phyloP scores from a whole-genome alignment of 2,329 filamentous ascomycete genomes.

The Stachybotrys echinatus region DNA sequence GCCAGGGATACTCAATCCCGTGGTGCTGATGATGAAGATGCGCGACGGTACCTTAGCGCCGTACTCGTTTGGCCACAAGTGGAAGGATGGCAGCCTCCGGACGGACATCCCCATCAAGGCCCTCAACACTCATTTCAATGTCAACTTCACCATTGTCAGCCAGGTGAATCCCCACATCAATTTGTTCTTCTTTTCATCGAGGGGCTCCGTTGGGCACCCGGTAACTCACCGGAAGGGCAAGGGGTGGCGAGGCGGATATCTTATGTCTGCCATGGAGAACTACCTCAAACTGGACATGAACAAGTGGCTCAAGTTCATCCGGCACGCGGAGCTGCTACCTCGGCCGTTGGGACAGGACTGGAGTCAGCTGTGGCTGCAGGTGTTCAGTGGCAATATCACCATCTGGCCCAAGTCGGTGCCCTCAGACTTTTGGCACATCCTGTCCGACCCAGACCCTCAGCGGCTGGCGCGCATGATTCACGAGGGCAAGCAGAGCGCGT shows the following conservation, averaged over 20 bases:
- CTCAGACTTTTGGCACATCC: slow-evolving; percentile 79
- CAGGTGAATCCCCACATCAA: slow-evolving; percentile 97
- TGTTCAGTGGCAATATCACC: slow-evolving; percentile 90
- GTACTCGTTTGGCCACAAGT: slow-evolving; percentile 97
- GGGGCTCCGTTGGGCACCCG: slow-evolving; percentile 84
- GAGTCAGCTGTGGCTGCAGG: slow-evolving; percentile 93
- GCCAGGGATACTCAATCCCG: slow-evolving; percentile 90
- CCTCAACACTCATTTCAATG: slow-evolving; percentile 94
- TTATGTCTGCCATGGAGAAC: slow-evolving; percentile 87
- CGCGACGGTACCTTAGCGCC: slow-evolving; percentile 71
- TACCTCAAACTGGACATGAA: slow-evolving; percentile 94
- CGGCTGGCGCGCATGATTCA: slow-evolving; percentile 84
- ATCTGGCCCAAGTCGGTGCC: slow-evolving; percentile 83
- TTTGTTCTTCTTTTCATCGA: slow-evolving; percentile 95
- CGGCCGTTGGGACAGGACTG: slow-evolving; percentile 91
- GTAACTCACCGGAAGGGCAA: slow-evolving; percentile 91
- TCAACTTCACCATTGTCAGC: slow-evolving; percentile 88
- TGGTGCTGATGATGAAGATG: slow-evolving; percentile 88
- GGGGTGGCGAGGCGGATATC: slow-evolving; percentile 92
- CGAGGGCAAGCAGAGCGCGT: slow-evolving; percentile 81
- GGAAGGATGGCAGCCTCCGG: slow-evolving; percentile 92
- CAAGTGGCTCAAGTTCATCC: slow-evolving; percentile 94
- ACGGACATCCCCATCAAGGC: slow-evolving; percentile 95
- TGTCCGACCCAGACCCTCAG: slow-evolving; percentile 73
- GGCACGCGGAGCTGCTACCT: slow-evolving; percentile 86